These are phyloP conservation scores for Rosa persica DNA, from an alignment of 306 rosid genomes.

Conservation along the genomic window DNA sequence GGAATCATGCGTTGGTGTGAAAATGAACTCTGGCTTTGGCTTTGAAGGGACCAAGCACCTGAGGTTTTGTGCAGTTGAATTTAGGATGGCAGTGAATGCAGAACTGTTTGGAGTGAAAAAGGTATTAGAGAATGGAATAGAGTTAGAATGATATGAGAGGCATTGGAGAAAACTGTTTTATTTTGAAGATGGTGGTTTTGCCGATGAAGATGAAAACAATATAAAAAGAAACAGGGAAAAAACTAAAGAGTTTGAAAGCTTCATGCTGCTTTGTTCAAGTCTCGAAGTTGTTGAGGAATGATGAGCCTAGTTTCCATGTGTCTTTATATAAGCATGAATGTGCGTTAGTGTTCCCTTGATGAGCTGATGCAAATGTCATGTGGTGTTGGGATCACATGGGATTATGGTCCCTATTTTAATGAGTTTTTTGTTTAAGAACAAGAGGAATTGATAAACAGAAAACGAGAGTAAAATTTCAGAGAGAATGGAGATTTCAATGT, in stretches of 20 bases:
- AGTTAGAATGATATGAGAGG: conserved; percentile 35
- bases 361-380: conserved; percentile 18
- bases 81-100: conserved; percentile 48
- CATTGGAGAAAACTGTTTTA: conserved; percentile 48
- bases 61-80: conserved; percentile 68
- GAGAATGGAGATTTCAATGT: no score
- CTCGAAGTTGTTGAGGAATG: background rate
- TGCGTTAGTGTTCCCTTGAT: background rate
- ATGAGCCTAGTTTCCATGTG: background rate
- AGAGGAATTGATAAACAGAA: no score
- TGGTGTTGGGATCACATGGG: background rate
- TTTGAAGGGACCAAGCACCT: conserved; percentile 49
- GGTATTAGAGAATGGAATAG: conserved; percentile 41
- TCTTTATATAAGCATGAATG: conserved; percentile 1
- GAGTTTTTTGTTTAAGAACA: no score
- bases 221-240: conserved; percentile 25
- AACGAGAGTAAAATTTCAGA: no score
- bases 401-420: background rate
- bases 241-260: conserved; percentile 25
- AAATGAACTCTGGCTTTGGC: conserved; percentile 60
- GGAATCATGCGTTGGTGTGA: conserved; percentile 52
- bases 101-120: conserved; percentile 45
- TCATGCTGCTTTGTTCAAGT: conserved; percentile 18
- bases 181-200: conserved; percentile 35
- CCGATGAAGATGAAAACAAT: conserved; percentile 31